A percentile compares a stretch with the other conserved stretches of the same genome.
These are phyloP conservation scores for Cyberlindnera americana DNA, from an alignment of 805 yeast species.

Conservation along the genomic window DNA sequence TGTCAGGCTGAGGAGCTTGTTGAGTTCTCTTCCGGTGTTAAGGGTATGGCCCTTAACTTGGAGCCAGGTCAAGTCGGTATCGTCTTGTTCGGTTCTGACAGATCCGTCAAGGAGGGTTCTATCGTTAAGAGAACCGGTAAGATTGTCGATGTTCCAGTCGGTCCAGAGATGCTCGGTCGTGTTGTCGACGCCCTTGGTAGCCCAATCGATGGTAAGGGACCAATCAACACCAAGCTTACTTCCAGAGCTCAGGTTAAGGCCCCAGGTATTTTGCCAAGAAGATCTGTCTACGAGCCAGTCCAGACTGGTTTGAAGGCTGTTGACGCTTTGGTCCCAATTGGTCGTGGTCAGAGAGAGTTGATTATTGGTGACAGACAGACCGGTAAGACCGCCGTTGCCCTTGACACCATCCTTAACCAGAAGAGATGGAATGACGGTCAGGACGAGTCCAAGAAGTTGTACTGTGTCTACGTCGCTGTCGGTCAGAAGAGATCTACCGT, in stretches of 20 bases:
- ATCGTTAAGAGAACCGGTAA: constrained; percentile 99
- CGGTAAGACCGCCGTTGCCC: constrained; percentile 99
- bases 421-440: constrained; percentile 96
- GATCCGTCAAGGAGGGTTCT: constrained; percentile 98
- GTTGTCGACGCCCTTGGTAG: constrained; percentile 99
- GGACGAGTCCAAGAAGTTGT: constrained; percentile 96
- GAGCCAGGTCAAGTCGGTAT: constrained; percentile 99
- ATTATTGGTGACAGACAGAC: constrained; percentile 99
- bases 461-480: constrained; percentile 99
- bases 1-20: constrained; percentile 99
- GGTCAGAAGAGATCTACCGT: constrained; percentile 99
- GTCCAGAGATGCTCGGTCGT: constrained; percentile 97
- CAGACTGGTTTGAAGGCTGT: constrained; percentile 99
- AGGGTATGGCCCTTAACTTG: constrained; percentile 99
- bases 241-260: constrained; percentile 99
- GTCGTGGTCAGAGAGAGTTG: constrained; percentile 99
- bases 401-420: constrained; percentile 98
- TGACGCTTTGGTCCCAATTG: constrained; percentile 98
- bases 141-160: constrained; percentile 99
- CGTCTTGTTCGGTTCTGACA: constrained; percentile 98
- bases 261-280: constrained; percentile 99
- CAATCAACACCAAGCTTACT: constrained; percentile 78
- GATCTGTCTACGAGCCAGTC: constrained; percentile 97
- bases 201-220: constrained; percentile 99
- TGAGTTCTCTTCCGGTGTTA: constrained; percentile 98